Evolutionary conservation across 441 rosid species (phyloP).

Genomic region (Rhodomyrtus psidioides): DNA sequence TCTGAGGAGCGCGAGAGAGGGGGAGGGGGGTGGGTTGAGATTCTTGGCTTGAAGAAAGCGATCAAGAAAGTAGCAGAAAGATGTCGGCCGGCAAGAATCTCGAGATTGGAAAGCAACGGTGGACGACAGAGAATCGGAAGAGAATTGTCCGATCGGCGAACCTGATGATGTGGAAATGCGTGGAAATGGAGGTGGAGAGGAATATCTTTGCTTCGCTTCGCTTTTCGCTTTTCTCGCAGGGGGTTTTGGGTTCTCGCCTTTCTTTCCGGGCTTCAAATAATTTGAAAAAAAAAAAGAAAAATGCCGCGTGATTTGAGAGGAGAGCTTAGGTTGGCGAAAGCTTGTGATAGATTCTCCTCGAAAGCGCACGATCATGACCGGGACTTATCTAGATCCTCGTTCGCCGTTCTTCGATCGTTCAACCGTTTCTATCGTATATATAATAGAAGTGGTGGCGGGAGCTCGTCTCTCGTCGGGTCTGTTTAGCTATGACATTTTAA

Average conservation of each 20-base stretch:
- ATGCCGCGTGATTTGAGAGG: not conserved
- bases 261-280: not conserved
- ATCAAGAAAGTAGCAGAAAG: conserved; percentile 26
- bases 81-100: not conserved
- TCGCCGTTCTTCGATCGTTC: not conserved
- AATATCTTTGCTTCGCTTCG: not conserved
- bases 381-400: not conserved
- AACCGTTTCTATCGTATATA: no score
- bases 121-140: not conserved
- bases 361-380: not conserved
- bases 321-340: not conserved
- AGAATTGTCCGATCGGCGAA: not conserved
- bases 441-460: not conserved
- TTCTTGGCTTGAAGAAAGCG: conserved; percentile 92
- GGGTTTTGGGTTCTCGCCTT: not conserved
- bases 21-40: conserved; percentile 18
- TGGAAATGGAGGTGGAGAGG: not conserved
- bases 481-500: not conserved
- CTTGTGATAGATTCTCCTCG: not conserved
- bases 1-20: not conserved
- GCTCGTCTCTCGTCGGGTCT: not conserved
- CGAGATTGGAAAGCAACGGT: conserved; percentile 23
- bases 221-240: not conserved
- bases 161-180: conserved; percentile 7
- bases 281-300: not conserved